Evolutionary conservation across 306 rosid species (phyloP).

Genomic region (Vigna nakashimae): DNA sequence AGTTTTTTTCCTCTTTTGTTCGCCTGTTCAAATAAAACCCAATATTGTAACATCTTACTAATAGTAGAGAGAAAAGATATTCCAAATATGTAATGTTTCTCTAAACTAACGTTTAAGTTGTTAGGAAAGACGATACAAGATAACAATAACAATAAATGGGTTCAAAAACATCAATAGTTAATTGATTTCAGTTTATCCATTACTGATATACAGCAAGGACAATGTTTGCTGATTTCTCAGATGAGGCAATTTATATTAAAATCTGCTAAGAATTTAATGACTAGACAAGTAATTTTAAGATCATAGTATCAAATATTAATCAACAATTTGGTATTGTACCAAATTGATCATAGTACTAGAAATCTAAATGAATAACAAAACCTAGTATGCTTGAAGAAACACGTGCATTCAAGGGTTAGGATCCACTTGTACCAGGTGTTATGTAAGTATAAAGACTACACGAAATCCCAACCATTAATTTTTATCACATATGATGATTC

Average conservation of each 20-base stretch:
- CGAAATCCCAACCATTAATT: too few species aligned
- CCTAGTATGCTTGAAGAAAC: constrained; percentile 1
- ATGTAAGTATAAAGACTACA: too few species aligned
- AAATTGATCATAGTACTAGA: constrained; percentile 34
- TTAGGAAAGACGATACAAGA: background rate
- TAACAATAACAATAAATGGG: too few species aligned
- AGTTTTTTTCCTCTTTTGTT: constrained; percentile 56
- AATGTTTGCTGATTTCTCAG: constrained; percentile 20
- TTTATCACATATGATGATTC: too few species aligned
- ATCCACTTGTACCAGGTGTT: too few species aligned
- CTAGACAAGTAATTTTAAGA: constrained; percentile 28
- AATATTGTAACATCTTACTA: constrained; percentile 11
- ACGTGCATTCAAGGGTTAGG: background rate
- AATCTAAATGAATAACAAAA: constrained; percentile 18
- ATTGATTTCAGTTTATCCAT: constrained; percentile 31
- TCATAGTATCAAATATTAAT: background rate
- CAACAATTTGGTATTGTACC: constrained; percentile 14
- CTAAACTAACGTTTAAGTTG: constrained; percentile 15
- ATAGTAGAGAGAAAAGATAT: constrained; percentile 23
- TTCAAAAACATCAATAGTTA: background rate
- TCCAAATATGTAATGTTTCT: constrained; percentile 32
- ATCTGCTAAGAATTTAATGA: constrained; percentile 10
- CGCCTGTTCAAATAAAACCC: constrained; percentile 52
- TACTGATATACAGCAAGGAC: constrained; percentile 21
- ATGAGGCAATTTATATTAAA: constrained; percentile 18